A percentile compares a stretch with the other conserved stretches of the same genome.
Conservation (phyloP, 1,139 yeast genomes). For the Pichia sp. region DNA sequence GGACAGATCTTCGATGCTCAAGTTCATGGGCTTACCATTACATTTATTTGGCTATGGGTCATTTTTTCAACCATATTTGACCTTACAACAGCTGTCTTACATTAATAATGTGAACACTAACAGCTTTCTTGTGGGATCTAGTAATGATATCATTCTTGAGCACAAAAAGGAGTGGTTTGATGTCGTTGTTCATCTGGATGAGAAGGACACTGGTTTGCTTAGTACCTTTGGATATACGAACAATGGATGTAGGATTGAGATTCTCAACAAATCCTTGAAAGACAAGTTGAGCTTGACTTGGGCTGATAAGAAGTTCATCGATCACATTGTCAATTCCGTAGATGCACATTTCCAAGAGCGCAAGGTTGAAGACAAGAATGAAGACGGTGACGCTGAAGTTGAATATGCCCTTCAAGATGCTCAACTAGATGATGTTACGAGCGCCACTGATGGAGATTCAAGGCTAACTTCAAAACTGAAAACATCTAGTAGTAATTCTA, state of each 20-base stretch:
- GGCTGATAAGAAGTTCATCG: constrained; percentile 72
- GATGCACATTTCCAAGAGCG: constrained; percentile 24
- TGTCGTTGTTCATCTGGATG: constrained; percentile 30
- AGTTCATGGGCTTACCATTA: constrained; percentile 83
- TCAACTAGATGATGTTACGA: too few species aligned
- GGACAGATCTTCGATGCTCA: constrained; percentile 67
- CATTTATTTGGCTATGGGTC: constrained; percentile 83
- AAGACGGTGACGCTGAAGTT: background rate
- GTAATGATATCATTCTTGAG: constrained; percentile 71
- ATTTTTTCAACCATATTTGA: constrained; percentile 86
- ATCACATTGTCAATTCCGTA: constrained; percentile 35
- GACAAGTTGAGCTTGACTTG: constrained; percentile 45
- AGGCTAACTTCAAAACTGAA: too few species aligned
- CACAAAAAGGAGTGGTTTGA: constrained; percentile 58
- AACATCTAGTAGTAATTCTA: too few species aligned
- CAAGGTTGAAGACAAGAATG: constrained; percentile 2
- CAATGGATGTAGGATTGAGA: constrained; percentile 31
- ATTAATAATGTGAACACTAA: constrained; percentile 49
- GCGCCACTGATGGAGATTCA: too few species aligned
- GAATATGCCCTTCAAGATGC: too few species aligned
- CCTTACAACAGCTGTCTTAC: constrained; percentile 83
- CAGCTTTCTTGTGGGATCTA: constrained; percentile 78
- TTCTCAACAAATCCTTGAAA: constrained; percentile 36
- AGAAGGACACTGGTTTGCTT: constrained; percentile 32
- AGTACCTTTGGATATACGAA: constrained; percentile 1